These are phyloP conservation scores for Aspergillus funiculosus DNA, from an alignment of 495 filamentous ascomycete genomes.

Conservation along the genomic window DNA sequence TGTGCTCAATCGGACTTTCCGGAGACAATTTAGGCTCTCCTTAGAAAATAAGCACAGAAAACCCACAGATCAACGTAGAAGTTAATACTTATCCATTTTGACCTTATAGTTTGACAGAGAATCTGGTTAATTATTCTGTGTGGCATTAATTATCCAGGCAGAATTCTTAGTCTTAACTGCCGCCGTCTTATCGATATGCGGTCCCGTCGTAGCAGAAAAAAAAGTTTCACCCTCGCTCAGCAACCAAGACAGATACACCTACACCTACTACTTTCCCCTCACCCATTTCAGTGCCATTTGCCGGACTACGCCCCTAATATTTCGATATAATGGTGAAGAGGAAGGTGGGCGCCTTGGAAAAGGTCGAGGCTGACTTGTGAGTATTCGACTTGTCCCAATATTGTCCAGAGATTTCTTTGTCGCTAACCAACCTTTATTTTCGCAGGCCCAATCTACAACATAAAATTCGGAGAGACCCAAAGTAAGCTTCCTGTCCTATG, in stretches of 20 bases:
- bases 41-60: too few species aligned
- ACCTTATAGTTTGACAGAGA: too few species aligned
- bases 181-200: conserved; percentile 39
- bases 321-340: conserved; percentile 65
- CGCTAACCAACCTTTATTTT: conserved; percentile 22
- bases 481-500: conserved; percentile 41
- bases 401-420: conserved; percentile 23
- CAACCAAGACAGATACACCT: too few species aligned
- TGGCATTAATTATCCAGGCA: too few species aligned
- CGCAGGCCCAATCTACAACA: conserved; percentile 75
- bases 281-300: conserved; percentile 7
- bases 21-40: background rate
- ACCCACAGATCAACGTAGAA: too few species aligned
- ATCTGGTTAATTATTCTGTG: too few species aligned
- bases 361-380: conserved; percentile 84
- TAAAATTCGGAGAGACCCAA: conserved; percentile 79
- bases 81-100: too few species aligned
- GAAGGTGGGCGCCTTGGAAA: conserved; percentile 85
- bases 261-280: conserved; percentile 18
- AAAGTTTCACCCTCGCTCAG: conserved; percentile 32
- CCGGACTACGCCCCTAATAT: background rate
- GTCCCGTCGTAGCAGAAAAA: conserved; percentile 26
- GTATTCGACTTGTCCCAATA: conserved; percentile 21
- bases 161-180: background rate
- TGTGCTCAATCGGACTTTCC: background rate